Conservation (phyloP, 805 yeast genomes). For the Saturnispora halmiae region DNA sequence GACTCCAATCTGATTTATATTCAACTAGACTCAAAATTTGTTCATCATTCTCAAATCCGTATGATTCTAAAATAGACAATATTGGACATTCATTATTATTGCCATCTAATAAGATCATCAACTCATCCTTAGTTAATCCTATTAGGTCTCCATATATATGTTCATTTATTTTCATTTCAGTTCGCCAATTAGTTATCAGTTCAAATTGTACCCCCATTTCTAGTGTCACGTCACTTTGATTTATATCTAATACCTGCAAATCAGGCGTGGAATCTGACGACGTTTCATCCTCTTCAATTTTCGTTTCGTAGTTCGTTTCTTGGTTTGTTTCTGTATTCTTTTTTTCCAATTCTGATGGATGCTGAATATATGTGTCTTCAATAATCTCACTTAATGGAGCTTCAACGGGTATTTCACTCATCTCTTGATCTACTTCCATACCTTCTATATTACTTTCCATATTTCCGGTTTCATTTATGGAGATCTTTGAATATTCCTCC, state of each 20-base stretch:
- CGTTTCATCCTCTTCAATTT: slow-evolving; percentile 3
- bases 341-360: neutral
- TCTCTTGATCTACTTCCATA: neutral
- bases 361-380: neutral
- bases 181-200: slow-evolving; percentile 5
- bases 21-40: neutral
- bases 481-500: neutral
- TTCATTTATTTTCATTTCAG: neutral
- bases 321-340: no score
- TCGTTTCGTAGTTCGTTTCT: no score
- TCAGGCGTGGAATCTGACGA: slow-evolving; percentile 16
- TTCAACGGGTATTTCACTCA: neutral
- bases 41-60: neutral
- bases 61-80: neutral
- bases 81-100: neutral
- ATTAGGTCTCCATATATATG: slow-evolving; percentile 2
- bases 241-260: slow-evolving; percentile 13
- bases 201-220: neutral
- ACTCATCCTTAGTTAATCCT: slow-evolving; percentile 1
- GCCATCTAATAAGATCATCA: neutral
- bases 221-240: slow-evolving; percentile 3
- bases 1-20: slow-evolving; percentile 1
- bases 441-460: neutral
- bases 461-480: no score
- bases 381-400: neutral